Evolutionary conservation across 2,329 filamentous ascomycete species (phyloP).

Genomic region (Cercospora nicotianae): DNA sequence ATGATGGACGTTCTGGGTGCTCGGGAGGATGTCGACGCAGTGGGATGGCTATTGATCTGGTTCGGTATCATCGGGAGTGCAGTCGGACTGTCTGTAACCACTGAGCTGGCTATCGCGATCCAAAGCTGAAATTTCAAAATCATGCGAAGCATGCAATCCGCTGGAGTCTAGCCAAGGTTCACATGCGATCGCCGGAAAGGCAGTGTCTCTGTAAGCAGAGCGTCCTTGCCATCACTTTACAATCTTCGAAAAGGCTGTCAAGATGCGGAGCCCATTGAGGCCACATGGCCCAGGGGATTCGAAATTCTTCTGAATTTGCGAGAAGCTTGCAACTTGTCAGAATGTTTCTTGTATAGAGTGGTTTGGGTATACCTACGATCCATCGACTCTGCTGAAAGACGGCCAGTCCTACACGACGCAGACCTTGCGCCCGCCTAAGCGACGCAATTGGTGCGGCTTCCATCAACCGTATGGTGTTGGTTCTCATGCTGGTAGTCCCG

Average conservation of each 20-base stretch:
- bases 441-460: neutral
- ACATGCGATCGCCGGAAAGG: neutral
- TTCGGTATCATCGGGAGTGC: conserved; percentile 80
- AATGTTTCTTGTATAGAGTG: neutral
- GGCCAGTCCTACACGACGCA: neutral
- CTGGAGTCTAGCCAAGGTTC: neutral
- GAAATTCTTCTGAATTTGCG: neutral
- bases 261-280: neutral
- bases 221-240: neutral
- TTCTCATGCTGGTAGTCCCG: neutral
- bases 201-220: neutral
- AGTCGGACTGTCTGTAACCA: conserved; percentile 63
- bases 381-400: neutral
- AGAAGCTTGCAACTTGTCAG: conserved; percentile 27
- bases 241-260: conserved; percentile 1
- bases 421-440: neutral
- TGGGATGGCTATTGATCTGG: conserved; percentile 83
- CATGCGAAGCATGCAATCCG: neutral
- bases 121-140: neutral
- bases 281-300: neutral
- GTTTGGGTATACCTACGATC: conserved; percentile 11
- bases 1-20: conserved; percentile 57
- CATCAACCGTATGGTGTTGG: neutral
- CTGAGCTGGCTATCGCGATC: conserved; percentile 23
- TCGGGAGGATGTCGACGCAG: conserved; percentile 40